These are phyloP conservation scores for Leishmania arabica DNA, from an alignment of 208 protist species.

Conservation along the genomic window DNA sequence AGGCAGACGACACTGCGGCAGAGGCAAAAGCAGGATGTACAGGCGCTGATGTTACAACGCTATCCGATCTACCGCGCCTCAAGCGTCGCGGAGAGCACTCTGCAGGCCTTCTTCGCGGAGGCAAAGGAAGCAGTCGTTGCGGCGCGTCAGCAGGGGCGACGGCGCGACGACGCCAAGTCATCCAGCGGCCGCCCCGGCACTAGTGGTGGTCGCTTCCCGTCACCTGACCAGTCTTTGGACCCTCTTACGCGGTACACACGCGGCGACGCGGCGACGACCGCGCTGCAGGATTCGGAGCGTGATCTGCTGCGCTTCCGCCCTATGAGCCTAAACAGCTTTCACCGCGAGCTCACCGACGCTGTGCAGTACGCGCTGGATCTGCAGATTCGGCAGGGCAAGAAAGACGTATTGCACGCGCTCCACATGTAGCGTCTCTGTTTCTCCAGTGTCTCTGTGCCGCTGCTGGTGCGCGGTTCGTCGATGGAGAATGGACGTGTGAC, in stretches of 20 bases:
- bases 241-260: no score
- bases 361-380: slow-evolving; percentile 65
- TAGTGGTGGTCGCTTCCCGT: background rate
- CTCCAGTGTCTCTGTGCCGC: background rate
- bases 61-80: slow-evolving; percentile 75
- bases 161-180: background rate
- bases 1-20: slow-evolving; percentile 15
- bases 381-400: slow-evolving; percentile 48
- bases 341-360: slow-evolving; percentile 60
- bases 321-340: slow-evolving; percentile 68
- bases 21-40: slow-evolving; percentile 8
- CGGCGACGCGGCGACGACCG: background rate
- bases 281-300: slow-evolving; percentile 45
- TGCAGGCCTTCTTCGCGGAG: slow-evolving; percentile 35
- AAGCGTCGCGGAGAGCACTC: slow-evolving; percentile 74
- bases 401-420: slow-evolving; percentile 45
- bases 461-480: background rate
- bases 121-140: slow-evolving; percentile 17
- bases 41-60: slow-evolving; percentile 8
- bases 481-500: background rate
- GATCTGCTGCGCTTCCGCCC: slow-evolving; percentile 54
- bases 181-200: background rate
- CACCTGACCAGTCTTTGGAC: background rate
- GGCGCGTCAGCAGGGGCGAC: background rate
- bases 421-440: slow-evolving; percentile 33